Conservation (phyloP, 176 grass and related monocot genomes). For the Paspalum notatum region DNA sequence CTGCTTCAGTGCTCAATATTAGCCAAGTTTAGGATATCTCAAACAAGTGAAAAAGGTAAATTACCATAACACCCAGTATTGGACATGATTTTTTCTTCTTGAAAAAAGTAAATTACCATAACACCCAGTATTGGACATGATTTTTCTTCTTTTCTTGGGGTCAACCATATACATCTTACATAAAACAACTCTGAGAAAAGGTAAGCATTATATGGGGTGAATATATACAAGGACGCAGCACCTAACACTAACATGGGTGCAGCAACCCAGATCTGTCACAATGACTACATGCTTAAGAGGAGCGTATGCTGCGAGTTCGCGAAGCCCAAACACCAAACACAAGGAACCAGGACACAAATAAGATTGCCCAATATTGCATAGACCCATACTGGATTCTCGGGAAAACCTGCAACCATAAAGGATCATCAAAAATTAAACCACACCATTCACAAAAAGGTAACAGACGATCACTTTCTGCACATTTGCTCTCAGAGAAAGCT, state of each 20-base stretch:
- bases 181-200: background rate
- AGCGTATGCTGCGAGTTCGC: constrained; percentile 59
- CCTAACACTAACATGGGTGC: background rate
- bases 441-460: constrained; percentile 2
- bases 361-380: constrained; percentile 68
- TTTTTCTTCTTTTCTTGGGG: constrained; percentile 31
- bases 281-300: constrained; percentile 43
- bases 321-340: constrained; percentile 88
- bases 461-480: background rate
- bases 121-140: constrained; percentile 27
- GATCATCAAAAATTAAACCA: background rate
- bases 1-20: background rate
- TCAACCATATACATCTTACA: constrained; percentile 21
- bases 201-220: background rate
- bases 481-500: constrained; percentile 2
- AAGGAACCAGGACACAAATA: constrained; percentile 89
- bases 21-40: background rate
- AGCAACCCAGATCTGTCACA: background rate
- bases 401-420: constrained; percentile 49
- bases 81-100: constrained; percentile 36
- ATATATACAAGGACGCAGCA: constrained; percentile 51
- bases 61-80: constrained; percentile 7
- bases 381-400: constrained; percentile 78
- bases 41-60: background rate
- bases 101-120: background rate